Percentiles rank a stretch among this genome's conserved stretches.
phyloP scores from a whole-genome alignment of 2,329 filamentous ascomycete species.

The Exophiala sp. region DNA sequence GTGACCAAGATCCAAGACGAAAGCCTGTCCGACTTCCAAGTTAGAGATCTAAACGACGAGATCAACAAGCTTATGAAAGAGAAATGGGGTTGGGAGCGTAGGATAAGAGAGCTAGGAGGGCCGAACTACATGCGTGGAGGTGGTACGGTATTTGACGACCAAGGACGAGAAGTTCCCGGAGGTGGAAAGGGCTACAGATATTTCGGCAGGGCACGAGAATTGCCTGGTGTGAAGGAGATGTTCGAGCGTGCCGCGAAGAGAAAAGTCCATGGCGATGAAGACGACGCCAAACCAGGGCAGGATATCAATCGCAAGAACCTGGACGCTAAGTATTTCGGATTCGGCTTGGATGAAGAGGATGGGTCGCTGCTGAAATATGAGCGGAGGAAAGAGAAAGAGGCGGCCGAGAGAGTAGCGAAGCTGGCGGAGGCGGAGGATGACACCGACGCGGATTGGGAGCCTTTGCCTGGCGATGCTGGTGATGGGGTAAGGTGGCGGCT shows the following conservation, averaged over 20 bases:
- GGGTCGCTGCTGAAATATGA: conserved; percentile 77
- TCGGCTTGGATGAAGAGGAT: conserved; percentile 88
- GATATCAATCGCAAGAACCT: conserved; percentile 60
- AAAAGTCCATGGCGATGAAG: conserved; percentile 64
- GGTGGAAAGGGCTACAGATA: conserved; percentile 91
- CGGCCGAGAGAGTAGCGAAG: conserved; percentile 62
- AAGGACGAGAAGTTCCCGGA: conserved; percentile 63
- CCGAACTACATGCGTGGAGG: conserved; percentile 89
- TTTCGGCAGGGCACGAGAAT: conserved; percentile 82
- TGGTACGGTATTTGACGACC: conserved; percentile 68
- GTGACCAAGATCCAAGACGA: conserved; percentile 92
- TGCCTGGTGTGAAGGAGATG: conserved; percentile 94
- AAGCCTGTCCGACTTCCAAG: conserved; percentile 90
- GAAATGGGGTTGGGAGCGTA: conserved; percentile 98
- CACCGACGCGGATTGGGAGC: conserved; percentile 70
- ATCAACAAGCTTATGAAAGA: conserved; percentile 99
- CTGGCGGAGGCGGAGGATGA: conserved; percentile 56
- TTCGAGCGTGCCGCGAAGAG: conserved; percentile 72
- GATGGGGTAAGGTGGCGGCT: conserved; percentile 80
- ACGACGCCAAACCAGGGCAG: conserved; percentile 42
- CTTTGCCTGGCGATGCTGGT: conserved; percentile 79
- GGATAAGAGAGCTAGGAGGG: conserved; percentile 91
- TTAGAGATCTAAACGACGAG: conserved; percentile 96
- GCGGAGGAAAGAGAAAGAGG: conserved; percentile 75
- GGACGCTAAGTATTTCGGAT: conserved; percentile 94